Base-by-base conservation (phyloP, 2,329 filamentous ascomycete species). In the Aspergillus tamarii region DNA sequence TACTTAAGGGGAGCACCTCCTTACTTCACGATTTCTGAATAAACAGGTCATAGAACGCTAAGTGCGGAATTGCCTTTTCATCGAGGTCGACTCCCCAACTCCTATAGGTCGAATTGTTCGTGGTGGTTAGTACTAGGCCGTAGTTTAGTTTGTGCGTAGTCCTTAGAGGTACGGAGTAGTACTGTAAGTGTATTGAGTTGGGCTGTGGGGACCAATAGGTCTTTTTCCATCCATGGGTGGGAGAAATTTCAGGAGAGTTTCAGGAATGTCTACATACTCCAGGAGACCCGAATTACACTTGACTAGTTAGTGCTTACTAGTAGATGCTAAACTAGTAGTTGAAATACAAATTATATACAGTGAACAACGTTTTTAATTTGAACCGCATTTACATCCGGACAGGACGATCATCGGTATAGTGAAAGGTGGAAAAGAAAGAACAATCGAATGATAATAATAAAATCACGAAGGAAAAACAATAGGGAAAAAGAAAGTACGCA, bases 1-100 rank as follows among this genome's bases (percentile, higher is more conserved):
- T 84, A 66, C 73, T 76, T 71, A 63, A 64, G 59, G 59, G 54
- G 32, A 55, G 8, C 6, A 52, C 60, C 59, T 58, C 67, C 67
- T 69, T 69, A 58, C 63, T 54, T 60, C 57, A 54, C 23, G 0
- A 54, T 14, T 12, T 30, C 34, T 57, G 45, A 39, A 57, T 16
- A 26, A 19, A 55, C 14, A 36, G 19, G 57, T 50, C 23, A 46
- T 39, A 41, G 43, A 28, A 23, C 45, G 21, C 52, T 19, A 61
- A 59, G 39, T 67, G 67, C 66, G 64, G 61, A 61, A 43, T 32
- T 55, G 41, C 32, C 19, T 23, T 34, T 34, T 12, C n/a, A 6
- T 32, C 11, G 8, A 30, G 26, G 26, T 30, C 23, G 26, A 34
- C 48, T 34, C 21, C 9, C 19, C 9, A 9, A 41, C n/a, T 41